Conservation (phyloP, 192 early-diverging fungal species). For the Backusella mclennaniae region DNA sequence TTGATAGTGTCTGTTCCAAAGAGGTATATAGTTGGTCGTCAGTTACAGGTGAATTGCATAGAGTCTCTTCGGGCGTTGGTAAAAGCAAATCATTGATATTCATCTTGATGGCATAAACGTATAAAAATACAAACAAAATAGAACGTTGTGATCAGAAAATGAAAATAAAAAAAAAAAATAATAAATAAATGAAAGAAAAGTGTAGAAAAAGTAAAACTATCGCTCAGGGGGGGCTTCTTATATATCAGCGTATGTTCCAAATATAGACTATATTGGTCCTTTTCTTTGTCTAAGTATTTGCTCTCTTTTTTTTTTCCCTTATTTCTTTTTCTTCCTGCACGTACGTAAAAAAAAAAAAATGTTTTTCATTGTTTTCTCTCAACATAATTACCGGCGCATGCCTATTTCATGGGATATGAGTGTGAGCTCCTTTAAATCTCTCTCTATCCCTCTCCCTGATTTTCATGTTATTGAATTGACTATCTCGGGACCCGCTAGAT, state of each 20-base stretch:
- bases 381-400: background rate
- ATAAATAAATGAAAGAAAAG: background rate
- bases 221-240: background rate
- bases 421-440: background rate
- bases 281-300: background rate
- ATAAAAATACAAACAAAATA: background rate
- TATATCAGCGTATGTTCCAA: background rate
- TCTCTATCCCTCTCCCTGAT: background rate
- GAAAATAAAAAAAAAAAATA: background rate
- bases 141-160: background rate
- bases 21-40: slow-evolving; percentile 20
- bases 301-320: background rate
- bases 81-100: slow-evolving; percentile 27
- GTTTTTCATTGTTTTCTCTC: background rate
- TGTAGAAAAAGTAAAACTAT: background rate
- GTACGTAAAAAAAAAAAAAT: background rate
- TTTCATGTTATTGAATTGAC: background rate
- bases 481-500: background rate
- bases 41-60: slow-evolving; percentile 11
- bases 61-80: background rate
- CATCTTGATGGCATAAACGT: slow-evolving; percentile 8
- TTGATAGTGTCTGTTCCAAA: slow-evolving; percentile 12
- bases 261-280: background rate
- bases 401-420: background rate
- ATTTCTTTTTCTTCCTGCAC: background rate